These are phyloP conservation scores for Sapria himalayana DNA, from an alignment of 345 rosid genomes.

Conservation along the genomic window DNA sequence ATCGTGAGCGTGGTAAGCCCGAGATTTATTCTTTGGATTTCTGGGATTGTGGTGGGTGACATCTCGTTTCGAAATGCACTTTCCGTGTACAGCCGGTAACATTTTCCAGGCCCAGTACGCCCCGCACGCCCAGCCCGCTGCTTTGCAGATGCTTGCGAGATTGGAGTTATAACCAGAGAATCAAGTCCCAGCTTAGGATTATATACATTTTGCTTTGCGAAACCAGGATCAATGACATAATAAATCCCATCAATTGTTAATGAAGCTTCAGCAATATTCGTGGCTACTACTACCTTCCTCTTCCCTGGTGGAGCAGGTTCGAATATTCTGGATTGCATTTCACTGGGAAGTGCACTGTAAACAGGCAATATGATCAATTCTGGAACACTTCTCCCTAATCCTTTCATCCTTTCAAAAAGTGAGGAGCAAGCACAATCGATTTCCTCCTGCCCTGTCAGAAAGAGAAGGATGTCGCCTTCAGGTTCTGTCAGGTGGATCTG, in stretches of 20 bases:
- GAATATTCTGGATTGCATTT: constrained; percentile 77
- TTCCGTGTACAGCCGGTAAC: constrained; percentile 61
- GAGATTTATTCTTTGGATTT: constrained; percentile 81
- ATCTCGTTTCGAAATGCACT: constrained; percentile 61
- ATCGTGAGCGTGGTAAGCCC: constrained; percentile 39
- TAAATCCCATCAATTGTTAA: constrained; percentile 60
- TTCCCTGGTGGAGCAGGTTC: constrained; percentile 70
- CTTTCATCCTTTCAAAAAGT: constrained; percentile 57
- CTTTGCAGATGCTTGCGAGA: constrained; percentile 77
- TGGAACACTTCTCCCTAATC: constrained; percentile 46
- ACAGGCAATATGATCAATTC: constrained; percentile 66
- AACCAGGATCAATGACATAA: constrained; percentile 76
- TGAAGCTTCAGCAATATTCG: constrained; percentile 74
- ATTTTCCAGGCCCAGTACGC: constrained; percentile 79
- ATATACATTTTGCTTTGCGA: constrained; percentile 61
- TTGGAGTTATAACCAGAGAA: constrained; percentile 57
- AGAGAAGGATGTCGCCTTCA: constrained; percentile 63
- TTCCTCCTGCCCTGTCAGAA: constrained; percentile 80
- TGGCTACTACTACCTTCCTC: constrained; percentile 73
- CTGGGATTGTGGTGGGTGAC: constrained; percentile 69
- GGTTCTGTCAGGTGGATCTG: constrained; percentile 84
- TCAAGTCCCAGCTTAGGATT: constrained; percentile 70
- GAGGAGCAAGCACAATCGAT: constrained; percentile 65
- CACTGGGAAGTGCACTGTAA: constrained; percentile 73
- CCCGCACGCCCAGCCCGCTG: constrained; percentile 84